phyloP scores from a whole-genome alignment of 2,329 filamentous ascomycete genomes.

The Plectosphaerella plurivora region DNA sequence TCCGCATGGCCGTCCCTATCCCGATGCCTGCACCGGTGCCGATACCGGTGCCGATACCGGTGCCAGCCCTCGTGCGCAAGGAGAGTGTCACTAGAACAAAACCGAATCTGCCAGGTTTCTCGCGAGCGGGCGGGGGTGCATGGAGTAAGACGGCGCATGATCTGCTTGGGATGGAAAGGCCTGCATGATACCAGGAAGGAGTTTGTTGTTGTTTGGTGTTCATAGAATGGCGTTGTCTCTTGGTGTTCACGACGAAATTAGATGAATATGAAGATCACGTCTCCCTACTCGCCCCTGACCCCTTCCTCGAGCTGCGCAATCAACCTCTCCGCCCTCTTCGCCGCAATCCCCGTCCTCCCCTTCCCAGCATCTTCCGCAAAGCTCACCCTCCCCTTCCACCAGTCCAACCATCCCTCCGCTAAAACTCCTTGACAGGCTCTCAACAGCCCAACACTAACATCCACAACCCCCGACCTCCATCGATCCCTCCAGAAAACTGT shows the following conservation, averaged over 20 bases:
- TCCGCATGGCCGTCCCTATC: neutral
- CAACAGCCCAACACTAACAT: constrained; percentile 60
- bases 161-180: constrained; percentile 42
- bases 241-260: too few relatives aligned
- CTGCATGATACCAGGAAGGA: neutral
- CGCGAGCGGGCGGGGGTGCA: constrained; percentile 52
- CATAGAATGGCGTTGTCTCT: neutral
- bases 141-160: constrained; percentile 69
- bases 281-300: neutral
- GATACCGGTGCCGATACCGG: neutral
- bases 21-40: neutral
- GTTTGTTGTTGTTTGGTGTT: neutral
- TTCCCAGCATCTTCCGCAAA: constrained; percentile 48
- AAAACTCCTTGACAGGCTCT: constrained; percentile 44
- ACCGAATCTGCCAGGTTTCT: constrained; percentile 35
- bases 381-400: constrained; percentile 54
- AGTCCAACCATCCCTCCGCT: constrained; percentile 57
- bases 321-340: constrained; percentile 19
- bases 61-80: neutral
- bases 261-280: too few relatives aligned
- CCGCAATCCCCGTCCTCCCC: constrained; percentile 21
- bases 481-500: constrained; percentile 59
- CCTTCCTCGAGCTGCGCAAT: neutral
- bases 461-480: constrained; percentile 49
- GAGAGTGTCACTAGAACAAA: constrained; percentile 4